phyloP scores from a whole-genome alignment of 805 yeast species.

The Metschnikowia sp. region DNA sequence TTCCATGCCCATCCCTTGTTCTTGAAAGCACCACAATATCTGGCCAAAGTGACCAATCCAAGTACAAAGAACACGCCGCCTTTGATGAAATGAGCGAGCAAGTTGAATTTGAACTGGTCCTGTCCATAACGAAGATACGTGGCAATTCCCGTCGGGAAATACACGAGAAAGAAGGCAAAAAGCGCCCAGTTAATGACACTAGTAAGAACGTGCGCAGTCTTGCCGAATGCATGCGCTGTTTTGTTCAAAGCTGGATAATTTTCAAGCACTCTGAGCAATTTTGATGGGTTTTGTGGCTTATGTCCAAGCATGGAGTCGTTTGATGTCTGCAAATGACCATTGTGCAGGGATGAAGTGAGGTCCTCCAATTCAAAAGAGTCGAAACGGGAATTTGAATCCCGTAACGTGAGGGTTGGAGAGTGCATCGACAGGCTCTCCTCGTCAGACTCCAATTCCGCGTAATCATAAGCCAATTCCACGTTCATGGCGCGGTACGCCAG shows the following conservation, averaged over 20 bases:
- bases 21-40: constrained; percentile 81
- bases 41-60: constrained; percentile 77
- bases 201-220: constrained; percentile 13
- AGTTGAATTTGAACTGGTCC: constrained; percentile 65
- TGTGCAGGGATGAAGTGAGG: background rate
- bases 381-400: constrained; percentile 14
- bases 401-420: constrained; percentile 14
- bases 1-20: constrained; percentile 93
- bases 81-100: constrained; percentile 92
- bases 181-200: constrained; percentile 55
- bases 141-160: constrained; percentile 59
- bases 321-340: constrained; percentile 25
- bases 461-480: constrained; percentile 12
- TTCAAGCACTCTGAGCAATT: constrained; percentile 9
- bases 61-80: constrained; percentile 82
- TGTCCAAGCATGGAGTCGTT: constrained; percentile 17
- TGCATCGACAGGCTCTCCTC: constrained; percentile 14
- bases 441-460: constrained; percentile 14
- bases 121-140: constrained; percentile 69
- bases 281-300: constrained; percentile 6
- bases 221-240: constrained; percentile 21
- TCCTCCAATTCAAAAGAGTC: constrained; percentile 24
- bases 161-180: constrained; percentile 55
- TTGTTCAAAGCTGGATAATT: constrained; percentile 13
- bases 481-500: constrained; percentile 38